Percentiles rank a stretch among this genome's conserved stretches.
Evolutionary conservation across 768 basidiomycete species (phyloP).

Genomic region (Tylopilus sp.): DNA sequence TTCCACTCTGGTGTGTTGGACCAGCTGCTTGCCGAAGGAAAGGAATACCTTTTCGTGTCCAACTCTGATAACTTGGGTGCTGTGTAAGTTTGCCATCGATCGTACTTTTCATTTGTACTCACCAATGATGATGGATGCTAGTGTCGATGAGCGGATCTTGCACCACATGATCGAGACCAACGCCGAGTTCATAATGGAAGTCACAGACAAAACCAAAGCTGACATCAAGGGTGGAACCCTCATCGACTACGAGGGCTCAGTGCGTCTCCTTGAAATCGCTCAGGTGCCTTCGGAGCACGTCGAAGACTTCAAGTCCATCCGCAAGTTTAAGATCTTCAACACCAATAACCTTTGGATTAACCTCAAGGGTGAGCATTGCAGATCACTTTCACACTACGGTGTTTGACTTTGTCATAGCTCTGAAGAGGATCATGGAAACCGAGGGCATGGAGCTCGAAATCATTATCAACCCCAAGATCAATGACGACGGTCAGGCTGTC

Average conservation of each 20-base stretch:
- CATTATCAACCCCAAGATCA: constrained; percentile 70
- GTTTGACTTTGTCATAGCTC: constrained; percentile 36
- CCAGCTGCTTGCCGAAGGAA: constrained; percentile 64
- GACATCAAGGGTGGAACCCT: constrained; percentile 74
- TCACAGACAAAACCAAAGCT: constrained; percentile 82
- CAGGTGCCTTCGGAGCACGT: constrained; percentile 71
- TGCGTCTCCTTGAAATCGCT: constrained; percentile 72
- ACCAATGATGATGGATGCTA: constrained; percentile 18
- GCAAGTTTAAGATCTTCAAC: constrained; percentile 83
- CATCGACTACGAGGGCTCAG: constrained; percentile 63
- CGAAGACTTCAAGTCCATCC: constrained; percentile 70
- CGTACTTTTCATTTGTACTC: not conserved
- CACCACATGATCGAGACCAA: constrained; percentile 62
- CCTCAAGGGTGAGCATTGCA: constrained; percentile 36
- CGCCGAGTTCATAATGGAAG: constrained; percentile 71
- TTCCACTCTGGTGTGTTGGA: constrained; percentile 72
- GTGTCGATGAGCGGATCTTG: constrained; percentile 66
- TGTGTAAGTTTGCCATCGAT: constrained; percentile 36
- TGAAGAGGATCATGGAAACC: constrained; percentile 72
- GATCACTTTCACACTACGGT: not conserved
- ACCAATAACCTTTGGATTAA: constrained; percentile 66
- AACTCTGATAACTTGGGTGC: constrained; percentile 78
- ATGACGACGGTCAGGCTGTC: constrained; percentile 66
- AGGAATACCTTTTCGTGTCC: constrained; percentile 77
- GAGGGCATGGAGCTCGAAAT: constrained; percentile 74